phyloP scores from a whole-genome alignment of 495 filamentous ascomycete genomes.

The Neurospora sp. region DNA sequence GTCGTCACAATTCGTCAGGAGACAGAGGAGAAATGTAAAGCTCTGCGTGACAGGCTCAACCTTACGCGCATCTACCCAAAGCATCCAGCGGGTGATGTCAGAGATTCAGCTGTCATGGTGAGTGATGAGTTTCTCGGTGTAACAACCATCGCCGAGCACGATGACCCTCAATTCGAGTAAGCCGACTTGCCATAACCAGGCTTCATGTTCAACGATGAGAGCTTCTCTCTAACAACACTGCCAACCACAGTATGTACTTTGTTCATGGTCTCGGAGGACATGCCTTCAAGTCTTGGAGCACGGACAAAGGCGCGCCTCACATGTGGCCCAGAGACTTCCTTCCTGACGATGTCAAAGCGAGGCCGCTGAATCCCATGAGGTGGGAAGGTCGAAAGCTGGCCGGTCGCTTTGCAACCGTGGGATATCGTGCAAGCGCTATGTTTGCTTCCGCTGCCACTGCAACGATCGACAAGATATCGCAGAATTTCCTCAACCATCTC shows the following conservation, averaged over 20 bases:
- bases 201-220: neutral
- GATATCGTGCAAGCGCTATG: constrained; percentile 1
- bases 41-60: constrained; percentile 2
- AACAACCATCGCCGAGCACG: constrained; percentile 10
- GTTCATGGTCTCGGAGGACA: constrained; percentile 12
- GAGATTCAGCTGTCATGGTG: neutral
- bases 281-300: constrained; percentile 9
- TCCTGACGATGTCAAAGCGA: constrained; percentile 2
- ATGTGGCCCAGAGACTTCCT: constrained; percentile 11
- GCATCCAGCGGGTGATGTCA: neutral
- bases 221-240: neutral
- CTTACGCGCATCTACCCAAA: neutral
- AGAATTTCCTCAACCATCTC: constrained; percentile 4
- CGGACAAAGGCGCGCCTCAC: constrained; percentile 2
- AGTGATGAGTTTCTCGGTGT: constrained; percentile 12
- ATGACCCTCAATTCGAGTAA: constrained; percentile 12
- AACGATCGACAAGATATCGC: constrained; percentile 6
- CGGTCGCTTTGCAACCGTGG: constrained; percentile 6
- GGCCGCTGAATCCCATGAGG: constrained; percentile 1
- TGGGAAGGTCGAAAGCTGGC: neutral
- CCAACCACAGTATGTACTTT: constrained; percentile 5
- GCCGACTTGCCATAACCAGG: neutral
- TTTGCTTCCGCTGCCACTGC: constrained; percentile 3
- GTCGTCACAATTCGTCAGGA: constrained; percentile 7
- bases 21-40: neutral